Evolutionary conservation across 2,329 filamentous ascomycete genomes (phyloP).

Genomic region (Gremmenia infestans): DNA sequence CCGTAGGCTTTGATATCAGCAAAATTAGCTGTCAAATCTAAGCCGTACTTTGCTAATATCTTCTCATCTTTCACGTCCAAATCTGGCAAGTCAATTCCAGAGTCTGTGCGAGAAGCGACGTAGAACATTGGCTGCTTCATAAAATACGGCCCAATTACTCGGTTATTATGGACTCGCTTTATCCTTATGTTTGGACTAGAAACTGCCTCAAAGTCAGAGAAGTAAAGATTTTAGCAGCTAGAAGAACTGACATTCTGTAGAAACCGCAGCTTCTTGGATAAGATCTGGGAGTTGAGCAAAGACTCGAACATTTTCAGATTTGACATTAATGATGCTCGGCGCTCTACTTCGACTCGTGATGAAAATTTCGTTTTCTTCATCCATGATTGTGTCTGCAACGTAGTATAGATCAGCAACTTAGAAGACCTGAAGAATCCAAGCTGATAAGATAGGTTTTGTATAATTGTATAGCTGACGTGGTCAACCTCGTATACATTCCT

Average conservation of each 20-base stretch:
- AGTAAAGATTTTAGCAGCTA: not conserved
- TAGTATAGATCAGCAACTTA: slow-evolving; percentile 1
- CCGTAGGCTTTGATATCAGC: slow-evolving; percentile 25
- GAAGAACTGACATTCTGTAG: slow-evolving; percentile 23
- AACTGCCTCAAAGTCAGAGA: slow-evolving; percentile 7
- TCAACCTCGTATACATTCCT: not conserved
- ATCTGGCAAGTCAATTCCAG: slow-evolving; percentile 24
- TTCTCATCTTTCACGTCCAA: slow-evolving; percentile 24
- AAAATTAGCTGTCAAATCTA: slow-evolving; percentile 26
- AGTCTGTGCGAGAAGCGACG: slow-evolving; percentile 21
- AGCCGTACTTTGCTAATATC: slow-evolving; percentile 24
- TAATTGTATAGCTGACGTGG: not conserved
- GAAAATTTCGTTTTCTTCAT: slow-evolving; percentile 16
- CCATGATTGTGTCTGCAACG: slow-evolving; percentile 13
- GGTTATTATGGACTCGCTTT: slow-evolving; percentile 18
- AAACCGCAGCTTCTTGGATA: slow-evolving; percentile 27
- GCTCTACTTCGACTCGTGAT: slow-evolving; percentile 24
- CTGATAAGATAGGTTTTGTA: not conserved
- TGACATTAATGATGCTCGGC: slow-evolving; percentile 25
- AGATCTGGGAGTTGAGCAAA: slow-evolving; percentile 26
- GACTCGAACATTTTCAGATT: slow-evolving; percentile 20
- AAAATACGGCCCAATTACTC: slow-evolving; percentile 13
- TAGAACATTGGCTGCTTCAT: slow-evolving; percentile 23
- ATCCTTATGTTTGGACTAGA: slow-evolving; percentile 22
- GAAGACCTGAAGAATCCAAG: not conserved